Percentiles rank a stretch among this genome's conserved stretches.
Conservation (phyloP, 305 asterid genomes). For the Fraxinus sp. region DNA sequence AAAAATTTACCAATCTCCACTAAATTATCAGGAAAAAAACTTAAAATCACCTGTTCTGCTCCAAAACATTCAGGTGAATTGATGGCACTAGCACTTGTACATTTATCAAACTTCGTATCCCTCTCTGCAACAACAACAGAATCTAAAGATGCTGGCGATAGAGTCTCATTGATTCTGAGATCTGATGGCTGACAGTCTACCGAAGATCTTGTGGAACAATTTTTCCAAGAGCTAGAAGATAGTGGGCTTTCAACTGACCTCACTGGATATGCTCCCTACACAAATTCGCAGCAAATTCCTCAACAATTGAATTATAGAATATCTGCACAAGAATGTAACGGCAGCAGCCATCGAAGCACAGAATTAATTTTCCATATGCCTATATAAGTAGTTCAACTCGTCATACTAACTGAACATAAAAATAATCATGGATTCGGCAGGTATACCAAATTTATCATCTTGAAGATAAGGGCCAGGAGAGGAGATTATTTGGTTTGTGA, state of each 20-base stretch:
- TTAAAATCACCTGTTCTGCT: constrained; percentile 44
- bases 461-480: not conserved
- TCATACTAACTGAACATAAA: not conserved
- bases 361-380: not conserved
- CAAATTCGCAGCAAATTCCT: constrained; percentile 24
- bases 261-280: constrained; percentile 55
- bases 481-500: not conserved
- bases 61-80: constrained; percentile 56
- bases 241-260: constrained; percentile 57
- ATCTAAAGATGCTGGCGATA: constrained; percentile 67
- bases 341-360: not conserved
- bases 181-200: constrained; percentile 58
- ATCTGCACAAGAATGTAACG: not conserved
- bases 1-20: not conserved
- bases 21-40: not conserved
- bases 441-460: not conserved
- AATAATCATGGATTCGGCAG: not conserved
- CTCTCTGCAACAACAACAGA: constrained; percentile 60
- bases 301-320: constrained; percentile 7
- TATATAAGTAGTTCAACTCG: not conserved
- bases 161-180: constrained; percentile 55
- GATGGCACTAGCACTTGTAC: constrained; percentile 45
- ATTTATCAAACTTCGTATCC: constrained; percentile 51
- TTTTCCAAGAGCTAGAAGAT: constrained; percentile 49
- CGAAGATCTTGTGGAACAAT: constrained; percentile 50